phyloP scores from a whole-genome alignment of 345 rosid species.

The Brassica carinata region DNA sequence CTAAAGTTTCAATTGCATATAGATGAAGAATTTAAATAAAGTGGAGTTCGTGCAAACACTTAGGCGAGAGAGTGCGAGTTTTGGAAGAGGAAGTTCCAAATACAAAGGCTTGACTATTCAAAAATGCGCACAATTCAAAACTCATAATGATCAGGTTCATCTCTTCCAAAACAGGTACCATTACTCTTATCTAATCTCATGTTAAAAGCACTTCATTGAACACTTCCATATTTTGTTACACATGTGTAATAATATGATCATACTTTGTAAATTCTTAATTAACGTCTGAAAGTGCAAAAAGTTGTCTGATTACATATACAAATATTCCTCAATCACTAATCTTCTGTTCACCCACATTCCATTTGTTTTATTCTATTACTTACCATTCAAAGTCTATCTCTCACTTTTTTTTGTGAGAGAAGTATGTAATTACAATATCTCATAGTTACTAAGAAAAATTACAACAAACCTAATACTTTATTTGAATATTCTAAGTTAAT shows the following conservation, averaged over 20 bases:
- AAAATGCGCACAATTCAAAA: conserved; percentile 48
- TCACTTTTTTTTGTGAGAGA: background rate
- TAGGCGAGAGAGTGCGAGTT: conserved; percentile 94
- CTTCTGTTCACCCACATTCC: conserved; percentile 25
- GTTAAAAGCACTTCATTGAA: background rate
- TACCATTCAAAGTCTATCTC: background rate
- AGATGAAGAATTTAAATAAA: conserved; percentile 79
- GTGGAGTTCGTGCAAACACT: conserved; percentile 94
- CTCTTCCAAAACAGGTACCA: conserved; percentile 40
- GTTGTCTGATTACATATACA: too few species aligned
- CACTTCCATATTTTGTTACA: background rate
- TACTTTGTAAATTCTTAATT: too few species aligned
- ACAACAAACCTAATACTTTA: background rate
- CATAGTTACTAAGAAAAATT: conserved; percentile 3
- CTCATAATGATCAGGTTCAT: conserved; percentile 35
- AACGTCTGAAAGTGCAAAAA: too few species aligned
- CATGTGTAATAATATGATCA: too few species aligned
- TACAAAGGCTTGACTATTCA: conserved; percentile 87
- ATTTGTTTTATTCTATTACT: conserved; percentile 6
- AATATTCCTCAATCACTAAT: conserved; percentile 14
- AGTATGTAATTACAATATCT: background rate
- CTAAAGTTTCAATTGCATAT: background rate
- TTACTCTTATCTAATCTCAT: background rate
- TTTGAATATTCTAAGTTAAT: background rate
- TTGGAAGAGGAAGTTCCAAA: conserved; percentile 90